Evolutionary conservation across 2,329 filamentous ascomycete genomes (phyloP), one percentile per base, ranked within the genome.

Genomic region (Nannizziopsis arthrosporioides): DNA sequence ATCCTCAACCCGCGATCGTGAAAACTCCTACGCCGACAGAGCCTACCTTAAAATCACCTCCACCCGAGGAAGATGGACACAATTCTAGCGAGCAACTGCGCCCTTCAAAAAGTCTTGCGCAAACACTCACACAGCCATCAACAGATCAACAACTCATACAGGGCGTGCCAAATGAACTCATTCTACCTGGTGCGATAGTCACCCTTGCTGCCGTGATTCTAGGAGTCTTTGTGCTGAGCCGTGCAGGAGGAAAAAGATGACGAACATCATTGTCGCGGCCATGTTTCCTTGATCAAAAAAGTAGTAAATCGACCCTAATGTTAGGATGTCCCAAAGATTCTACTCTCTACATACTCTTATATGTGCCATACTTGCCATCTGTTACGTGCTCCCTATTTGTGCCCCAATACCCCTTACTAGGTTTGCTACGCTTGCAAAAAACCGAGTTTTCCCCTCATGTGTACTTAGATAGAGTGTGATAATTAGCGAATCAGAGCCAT

Each of bases 141-240:
- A 69, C 77, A 48, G 76, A 80, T 50, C 81, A 90, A 51, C 86
- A 94, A 67, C 72, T 94, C 50, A 90, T 98, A 61, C 77, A 82
- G 1, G 92, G 92, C 47, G 84, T 98, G 31, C 88, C 92, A 7
- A 98, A 98, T 61, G 92, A 98, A 61, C 73, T 96, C 47, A 73
- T 98, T 14, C 76, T 96, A 37, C 92, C 92, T 0, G 92, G 92
- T 55, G 92, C 92, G 15, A 90, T 98, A 63, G 88, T 92, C 49
- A 89, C 89, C n/a, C 70, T 98, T 61, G 92, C 90, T 8, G 86
- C 93, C 38, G 89, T 94, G 34, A 94, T 98, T 66, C 75, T 93
- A 36, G 86, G 85, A 55, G 90, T 96, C 9, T 98, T 98, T 69
- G 81, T 88, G 37, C 80, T 98, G 59, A 81, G 85, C 52, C 80